Conservation (phyloP, 192 early-diverging fungal species). For the Backusella tarrabulga region DNA sequence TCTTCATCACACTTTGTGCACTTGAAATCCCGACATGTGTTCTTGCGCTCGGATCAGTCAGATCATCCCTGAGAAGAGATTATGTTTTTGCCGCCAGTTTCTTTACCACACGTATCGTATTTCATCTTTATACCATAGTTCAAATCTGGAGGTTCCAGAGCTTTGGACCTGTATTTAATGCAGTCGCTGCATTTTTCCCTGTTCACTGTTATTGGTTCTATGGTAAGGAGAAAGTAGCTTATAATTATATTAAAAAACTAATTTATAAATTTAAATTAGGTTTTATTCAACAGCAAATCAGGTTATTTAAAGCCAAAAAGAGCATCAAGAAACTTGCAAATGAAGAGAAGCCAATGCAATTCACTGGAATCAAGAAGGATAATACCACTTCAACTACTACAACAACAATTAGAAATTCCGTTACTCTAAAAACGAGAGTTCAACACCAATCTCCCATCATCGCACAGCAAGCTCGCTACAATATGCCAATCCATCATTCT, state of each 20-base stretch:
- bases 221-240: slow-evolving; percentile 14
- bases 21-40: slow-evolving; percentile 61
- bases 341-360: background rate
- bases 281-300: slow-evolving; percentile 35
- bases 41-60: slow-evolving; percentile 51
- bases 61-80: slow-evolving; percentile 48
- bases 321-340: background rate
- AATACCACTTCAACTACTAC: background rate
- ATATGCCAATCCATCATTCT: background rate
- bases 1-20: slow-evolving; percentile 49
- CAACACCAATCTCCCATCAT: background rate
- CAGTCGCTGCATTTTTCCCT: slow-evolving; percentile 42
- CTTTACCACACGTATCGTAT: slow-evolving; percentile 52
- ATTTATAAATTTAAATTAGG: slow-evolving; percentile 17
- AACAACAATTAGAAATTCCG: background rate
- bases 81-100: slow-evolving; percentile 51
- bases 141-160: slow-evolving; percentile 32
- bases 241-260: background rate
- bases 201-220: slow-evolving; percentile 58
- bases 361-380: background rate
- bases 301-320: slow-evolving; percentile 9
- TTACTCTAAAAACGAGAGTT: background rate
- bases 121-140: slow-evolving; percentile 46
- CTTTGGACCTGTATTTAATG: slow-evolving; percentile 30
- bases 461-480: background rate